Evolutionary conservation across 73 alveolate genomes (phyloP), one percentile per base, ranked within the genome.

Genomic region (Stentor roeselii): DNA sequence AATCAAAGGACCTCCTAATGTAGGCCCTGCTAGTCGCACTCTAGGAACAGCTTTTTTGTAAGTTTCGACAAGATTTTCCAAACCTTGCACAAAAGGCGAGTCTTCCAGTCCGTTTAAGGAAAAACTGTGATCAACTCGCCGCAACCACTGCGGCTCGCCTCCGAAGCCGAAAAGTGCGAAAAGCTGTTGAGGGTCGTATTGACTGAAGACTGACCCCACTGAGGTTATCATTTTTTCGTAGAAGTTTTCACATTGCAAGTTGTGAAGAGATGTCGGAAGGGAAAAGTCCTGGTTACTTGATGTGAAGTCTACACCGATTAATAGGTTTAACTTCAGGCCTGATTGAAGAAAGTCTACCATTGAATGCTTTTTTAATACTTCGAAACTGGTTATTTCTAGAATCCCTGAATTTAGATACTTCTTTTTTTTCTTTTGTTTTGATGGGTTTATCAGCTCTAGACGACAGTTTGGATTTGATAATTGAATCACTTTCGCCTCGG

Each of bases 301-400:
- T 36, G 98, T 95, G 82, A 90, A 95, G 86, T 95, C 98, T 11
- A 95, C 89, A 85, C 94, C 98, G 36, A 93, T 84, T 37, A 88
- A 39, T 27, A 93, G 76, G 74, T 93, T 95, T 60, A 95, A 87
- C 60, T 39, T 42, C 4, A 89, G 76, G 61, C 95, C 95, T n/a
- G 84, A 84, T 61, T 80, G 86, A 36, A 94, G 60, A 84, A 87
- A 94, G 83, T 93, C 97, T 60, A 94, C n/a, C 85, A 93, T 11
- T 50, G 67, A 11, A 21, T 50, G 82, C 38, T 35, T 40, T 67
- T 67, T 67, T 67, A 15, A 27, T 15, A 67, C 80, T 2, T 21
- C 15, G 1, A 67, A 15, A 1, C 37, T 21, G 27, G 21, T n/a
- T 15, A 67, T 32, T 67, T 67, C 80, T n/a, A 67, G 37, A 21